Conservation (phyloP, 2,329 filamentous ascomycete genomes). For the Trichoderma afroharzianum region DNA sequence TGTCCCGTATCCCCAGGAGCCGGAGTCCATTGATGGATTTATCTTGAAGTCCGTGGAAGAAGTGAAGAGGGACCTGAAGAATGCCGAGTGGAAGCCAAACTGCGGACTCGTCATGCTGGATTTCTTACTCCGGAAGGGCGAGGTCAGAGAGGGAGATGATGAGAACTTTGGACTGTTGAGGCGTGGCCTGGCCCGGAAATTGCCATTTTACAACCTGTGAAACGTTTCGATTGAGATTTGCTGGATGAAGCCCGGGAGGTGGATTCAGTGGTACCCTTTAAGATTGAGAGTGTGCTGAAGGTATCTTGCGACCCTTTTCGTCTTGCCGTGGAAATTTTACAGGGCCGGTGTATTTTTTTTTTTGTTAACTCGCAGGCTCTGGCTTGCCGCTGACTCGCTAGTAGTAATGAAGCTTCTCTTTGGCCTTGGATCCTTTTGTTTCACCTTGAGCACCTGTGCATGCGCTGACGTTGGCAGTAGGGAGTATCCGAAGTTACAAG, state of each 20-base stretch:
- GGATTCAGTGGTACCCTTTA: not conserved
- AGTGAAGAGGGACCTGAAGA: constrained; percentile 28
- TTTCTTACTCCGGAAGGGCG: constrained; percentile 32
- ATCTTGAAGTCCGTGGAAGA: constrained; percentile 28
- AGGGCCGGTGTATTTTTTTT: not conserved
- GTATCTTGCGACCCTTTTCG: not conserved
- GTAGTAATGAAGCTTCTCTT: not conserved
- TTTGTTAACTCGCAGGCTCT: not conserved
- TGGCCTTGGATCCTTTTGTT: not conserved
- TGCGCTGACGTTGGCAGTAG: not conserved
- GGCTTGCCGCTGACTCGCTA: not conserved
- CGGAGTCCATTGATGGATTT: constrained; percentile 30
- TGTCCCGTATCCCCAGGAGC: constrained; percentile 25
- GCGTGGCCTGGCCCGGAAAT: constrained; percentile 23
- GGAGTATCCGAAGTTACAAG: not conserved
- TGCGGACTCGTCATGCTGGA: constrained; percentile 39
- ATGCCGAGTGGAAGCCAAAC: constrained; percentile 36
- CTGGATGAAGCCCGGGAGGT: not conserved
- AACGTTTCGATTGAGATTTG: not conserved
- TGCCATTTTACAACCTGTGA: constrained; percentile 27
- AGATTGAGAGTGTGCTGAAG: not conserved
- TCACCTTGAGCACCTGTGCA: not conserved
- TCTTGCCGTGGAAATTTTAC: not conserved
- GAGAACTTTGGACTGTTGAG: constrained; percentile 23
- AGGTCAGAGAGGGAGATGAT: constrained; percentile 26